Conservation (phyloP, 805 yeast species). For the Starmerella geochares region DNA sequence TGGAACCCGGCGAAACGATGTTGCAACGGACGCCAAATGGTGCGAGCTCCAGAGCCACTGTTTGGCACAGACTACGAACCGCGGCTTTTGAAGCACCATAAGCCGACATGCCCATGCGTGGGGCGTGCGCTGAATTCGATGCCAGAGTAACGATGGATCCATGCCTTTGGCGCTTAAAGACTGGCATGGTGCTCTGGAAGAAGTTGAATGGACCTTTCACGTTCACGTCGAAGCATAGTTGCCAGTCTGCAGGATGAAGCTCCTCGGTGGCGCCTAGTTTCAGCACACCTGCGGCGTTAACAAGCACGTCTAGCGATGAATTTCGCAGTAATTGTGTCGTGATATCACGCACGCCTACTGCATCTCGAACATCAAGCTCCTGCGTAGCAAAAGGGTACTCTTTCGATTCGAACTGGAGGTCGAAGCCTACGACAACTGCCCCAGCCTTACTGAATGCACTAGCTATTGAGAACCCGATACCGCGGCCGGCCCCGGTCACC, state of each 20-base stretch:
- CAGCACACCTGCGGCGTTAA: slow-evolving; percentile 19
- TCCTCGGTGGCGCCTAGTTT: slow-evolving; percentile 12
- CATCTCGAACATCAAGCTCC: slow-evolving; percentile 8
- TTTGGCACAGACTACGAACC: slow-evolving; percentile 10
- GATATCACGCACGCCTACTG: background rate
- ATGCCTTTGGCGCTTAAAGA: slow-evolving; percentile 6
- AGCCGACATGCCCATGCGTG: slow-evolving; percentile 20
- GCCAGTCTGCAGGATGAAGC: slow-evolving; percentile 9
- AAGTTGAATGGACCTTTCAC: slow-evolving; percentile 17
- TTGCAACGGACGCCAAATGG: slow-evolving; percentile 16
- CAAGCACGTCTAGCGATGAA: slow-evolving; percentile 10
- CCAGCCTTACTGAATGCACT: slow-evolving; percentile 9
- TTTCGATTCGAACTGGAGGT: slow-evolving; percentile 3
- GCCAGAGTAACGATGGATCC: slow-evolving; percentile 16
- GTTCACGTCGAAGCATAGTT: slow-evolving; percentile 15
- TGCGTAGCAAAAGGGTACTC: slow-evolving; percentile 6
- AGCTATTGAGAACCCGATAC: slow-evolving; percentile 15
- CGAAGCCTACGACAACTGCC: slow-evolving; percentile 15
- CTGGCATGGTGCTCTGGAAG: slow-evolving; percentile 9
- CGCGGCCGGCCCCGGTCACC: slow-evolving; percentile 19
- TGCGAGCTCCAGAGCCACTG: slow-evolving; percentile 18
- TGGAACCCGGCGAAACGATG: slow-evolving; percentile 19
- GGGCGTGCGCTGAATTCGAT: slow-evolving; percentile 19
- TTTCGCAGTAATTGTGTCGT: background rate
- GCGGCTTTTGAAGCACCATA: slow-evolving; percentile 21